Evolutionary conservation across 768 basidiomycete genomes (phyloP), one percentile per base, ranked within the genome.

Genomic region (Mycena chlorophos): DNA sequence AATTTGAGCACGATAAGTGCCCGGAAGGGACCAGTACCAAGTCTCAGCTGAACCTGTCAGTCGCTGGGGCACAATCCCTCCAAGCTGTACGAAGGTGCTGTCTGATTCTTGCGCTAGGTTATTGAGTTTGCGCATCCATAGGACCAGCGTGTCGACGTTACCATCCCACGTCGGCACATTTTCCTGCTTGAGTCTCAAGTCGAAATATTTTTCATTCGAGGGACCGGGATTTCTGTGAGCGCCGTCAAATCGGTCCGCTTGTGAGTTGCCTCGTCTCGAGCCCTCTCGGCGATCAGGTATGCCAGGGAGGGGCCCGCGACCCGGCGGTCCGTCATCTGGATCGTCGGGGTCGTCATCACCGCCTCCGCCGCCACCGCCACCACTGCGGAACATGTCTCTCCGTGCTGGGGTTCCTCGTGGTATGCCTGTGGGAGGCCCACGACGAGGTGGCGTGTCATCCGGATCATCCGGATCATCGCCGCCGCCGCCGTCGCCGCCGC

Each of bases 161-260:
- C 57, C 55, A 19, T 58, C 54, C 57, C 57, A 58, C 17, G 5
- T 19, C 10, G 56, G 42, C 6, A 58, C 39, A 3, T 30, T 42
- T n/a, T 55, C 53, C 3, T 46, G 31, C 38, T 58, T 58, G 0
- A 58, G 23, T 30, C 55, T 58, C n/a, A 39, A 6, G 16, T 58
- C 55, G 5, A 58, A 56, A 3, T 39, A 42, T 16, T 31, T 19
- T 23, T 49, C 28, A 0, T 52, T 39, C 10, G 34, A n/a, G n/a
- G 10, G 10, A 10, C 10, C 34, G n/a, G 34, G 12, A 10, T 37
- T 37, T 37, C 34, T n/a, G n/a, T 37, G 12, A 10, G 34, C 10
- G 12, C n/a, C 12, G 34, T 10, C 34, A n/a, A n/a, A 10, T n/a
- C n/a, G 12, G n/a, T 37, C n/a, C 12, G 34, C 34, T 37, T 10